Conservation (phyloP, 768 basidiomycete species). For the Mycena latifolia region DNA sequence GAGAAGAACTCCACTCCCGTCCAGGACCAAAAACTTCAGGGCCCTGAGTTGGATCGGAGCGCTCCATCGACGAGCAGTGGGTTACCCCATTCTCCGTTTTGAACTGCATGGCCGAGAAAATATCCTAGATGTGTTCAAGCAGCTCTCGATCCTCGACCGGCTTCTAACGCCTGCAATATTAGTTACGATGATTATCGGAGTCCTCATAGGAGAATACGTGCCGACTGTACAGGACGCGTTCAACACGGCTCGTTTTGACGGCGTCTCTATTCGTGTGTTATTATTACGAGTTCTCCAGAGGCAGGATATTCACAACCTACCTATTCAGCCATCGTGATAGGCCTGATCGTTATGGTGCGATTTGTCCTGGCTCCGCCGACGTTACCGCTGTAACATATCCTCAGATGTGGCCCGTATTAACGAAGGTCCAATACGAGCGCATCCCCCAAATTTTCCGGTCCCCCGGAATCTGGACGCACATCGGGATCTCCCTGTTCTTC, state of each 20-base stretch:
- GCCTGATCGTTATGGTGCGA: constrained; percentile 76
- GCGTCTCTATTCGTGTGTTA: constrained; percentile 83
- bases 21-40: background rate
- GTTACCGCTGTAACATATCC: background rate
- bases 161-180: constrained; percentile 77
- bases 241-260: constrained; percentile 70
- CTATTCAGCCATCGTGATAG: constrained; percentile 78
- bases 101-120: no score
- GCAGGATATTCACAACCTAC: background rate
- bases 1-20: background rate
- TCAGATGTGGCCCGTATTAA: constrained; percentile 85
- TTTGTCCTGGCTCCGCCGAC: background rate
- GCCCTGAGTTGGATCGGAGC: background rate
- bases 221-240: constrained; percentile 71
- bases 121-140: constrained; percentile 51
- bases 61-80: background rate
- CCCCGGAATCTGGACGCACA: constrained; percentile 71
- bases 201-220: constrained; percentile 79
- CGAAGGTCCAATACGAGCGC: constrained; percentile 82
- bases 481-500: constrained; percentile 73
- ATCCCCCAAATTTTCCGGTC: constrained; percentile 70
- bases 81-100: background rate
- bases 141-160: constrained; percentile 66
- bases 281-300: background rate
- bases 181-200: constrained; percentile 79